These are phyloP conservation scores for Curvularia hawaiiensis DNA, from an alignment of 2,329 filamentous ascomycete genomes.

Conservation along the genomic window DNA sequence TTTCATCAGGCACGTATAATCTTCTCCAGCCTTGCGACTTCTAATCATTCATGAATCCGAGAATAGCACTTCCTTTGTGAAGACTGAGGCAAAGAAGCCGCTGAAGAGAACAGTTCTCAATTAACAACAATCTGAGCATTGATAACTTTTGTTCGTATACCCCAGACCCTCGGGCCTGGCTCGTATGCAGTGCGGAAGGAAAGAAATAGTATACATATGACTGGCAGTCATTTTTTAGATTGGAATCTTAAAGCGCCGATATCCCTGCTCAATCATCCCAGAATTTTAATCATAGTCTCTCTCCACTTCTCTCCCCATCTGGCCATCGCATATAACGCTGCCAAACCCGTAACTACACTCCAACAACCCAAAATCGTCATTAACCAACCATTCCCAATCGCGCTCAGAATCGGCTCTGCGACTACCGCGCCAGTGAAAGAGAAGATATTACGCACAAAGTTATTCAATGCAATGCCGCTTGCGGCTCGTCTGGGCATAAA, in stretches of 20 bases:
- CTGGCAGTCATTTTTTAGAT: no score
- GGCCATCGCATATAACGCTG: constrained; percentile 65
- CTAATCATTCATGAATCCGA: neutral
- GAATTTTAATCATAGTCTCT: constrained; percentile 60
- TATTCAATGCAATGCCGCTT: constrained; percentile 48
- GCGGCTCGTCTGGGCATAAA: constrained; percentile 46
- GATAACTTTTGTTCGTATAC: neutral
- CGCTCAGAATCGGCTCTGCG: constrained; percentile 42
- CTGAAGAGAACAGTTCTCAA: neutral
- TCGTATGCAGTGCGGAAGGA: neutral
- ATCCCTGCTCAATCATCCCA: constrained; percentile 17
- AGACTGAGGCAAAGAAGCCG: neutral
- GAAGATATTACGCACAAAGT: constrained; percentile 48
- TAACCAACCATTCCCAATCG: constrained; percentile 49
- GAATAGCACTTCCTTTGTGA: no score
- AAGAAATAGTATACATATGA: neutral
- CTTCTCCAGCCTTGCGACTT: no score
- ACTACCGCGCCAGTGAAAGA: constrained; percentile 45
- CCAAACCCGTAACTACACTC: constrained; percentile 52
- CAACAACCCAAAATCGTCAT: constrained; percentile 52
- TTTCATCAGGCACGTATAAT: no score
- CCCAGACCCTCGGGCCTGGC: neutral
- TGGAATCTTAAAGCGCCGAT: neutral
- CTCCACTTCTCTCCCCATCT: constrained; percentile 68
- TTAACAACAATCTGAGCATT: neutral